Percentiles rank a stretch among this genome's conserved stretches.
These are phyloP conservation scores for Camelina neglecta DNA, from an alignment of 345 rosid species.

Conservation along the genomic window DNA sequence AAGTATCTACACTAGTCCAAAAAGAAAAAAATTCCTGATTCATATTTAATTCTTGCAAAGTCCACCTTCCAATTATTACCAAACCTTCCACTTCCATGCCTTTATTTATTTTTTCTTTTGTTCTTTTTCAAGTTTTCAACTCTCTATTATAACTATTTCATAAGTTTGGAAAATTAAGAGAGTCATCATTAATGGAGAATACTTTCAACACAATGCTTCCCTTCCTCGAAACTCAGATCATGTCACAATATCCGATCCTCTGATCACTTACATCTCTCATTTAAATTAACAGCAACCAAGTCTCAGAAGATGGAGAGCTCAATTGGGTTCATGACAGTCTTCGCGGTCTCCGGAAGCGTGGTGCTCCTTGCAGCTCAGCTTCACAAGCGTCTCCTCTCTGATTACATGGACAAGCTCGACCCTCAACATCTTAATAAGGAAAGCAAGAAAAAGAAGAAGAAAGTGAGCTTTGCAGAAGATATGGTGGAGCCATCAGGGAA, in stretches of 20 bases:
- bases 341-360: slow-evolving; percentile 81
- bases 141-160: slow-evolving; percentile 9
- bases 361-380: slow-evolving; percentile 62
- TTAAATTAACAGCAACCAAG: background rate
- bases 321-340: slow-evolving; percentile 65
- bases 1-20: too few relatives aligned
- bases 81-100: slow-evolving; percentile 20
- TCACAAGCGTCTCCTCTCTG: slow-evolving; percentile 75
- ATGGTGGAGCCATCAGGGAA: slow-evolving; percentile 67
- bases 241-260: slow-evolving; percentile 1
- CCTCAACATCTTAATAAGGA: slow-evolving; percentile 35
- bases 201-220: slow-evolving; percentile 11
- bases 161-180: slow-evolving; percentile 28
- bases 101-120: background rate
- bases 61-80: slow-evolving; percentile 14
- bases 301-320: slow-evolving; percentile 48
- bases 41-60: background rate
- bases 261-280: background rate
- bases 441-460: slow-evolving; percentile 41
- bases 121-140: slow-evolving; percentile 28
- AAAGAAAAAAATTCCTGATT: too few relatives aligned
- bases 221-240: slow-evolving; percentile 30
- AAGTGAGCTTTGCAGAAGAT: slow-evolving; percentile 74
- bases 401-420: slow-evolving; percentile 69
- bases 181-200: background rate